Evolutionary conservation across 345 rosid genomes (phyloP).

Genomic region (Ceriops tagal): DNA sequence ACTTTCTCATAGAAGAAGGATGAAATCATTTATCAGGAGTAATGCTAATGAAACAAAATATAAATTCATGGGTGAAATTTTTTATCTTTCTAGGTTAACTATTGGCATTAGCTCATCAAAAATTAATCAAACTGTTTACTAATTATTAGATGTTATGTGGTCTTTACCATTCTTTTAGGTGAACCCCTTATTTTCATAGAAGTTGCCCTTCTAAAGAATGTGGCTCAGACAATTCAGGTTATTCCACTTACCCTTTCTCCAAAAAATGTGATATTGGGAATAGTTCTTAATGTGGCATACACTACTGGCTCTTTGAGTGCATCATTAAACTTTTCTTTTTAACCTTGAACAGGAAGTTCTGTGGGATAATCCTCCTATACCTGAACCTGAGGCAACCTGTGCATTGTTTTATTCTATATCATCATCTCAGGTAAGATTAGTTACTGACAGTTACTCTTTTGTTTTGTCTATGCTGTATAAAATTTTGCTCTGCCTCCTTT

Average conservation of each 20-base stretch:
- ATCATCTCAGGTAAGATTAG: slow-evolving; percentile 68
- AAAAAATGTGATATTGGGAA: too few species aligned
- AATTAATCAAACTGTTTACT: slow-evolving; percentile 6
- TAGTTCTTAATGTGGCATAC: too few species aligned
- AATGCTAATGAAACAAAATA: neutral
- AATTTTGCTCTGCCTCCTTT: neutral
- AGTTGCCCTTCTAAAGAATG: slow-evolving; percentile 80
- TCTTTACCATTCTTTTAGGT: slow-evolving; percentile 40
- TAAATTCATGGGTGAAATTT: neutral
- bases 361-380: slow-evolving; percentile 88
- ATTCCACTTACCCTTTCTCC: neutral
- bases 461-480: neutral
- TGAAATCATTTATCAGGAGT: neutral
- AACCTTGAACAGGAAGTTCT: slow-evolving; percentile 71
- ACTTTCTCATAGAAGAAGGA: neutral
- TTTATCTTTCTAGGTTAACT: neutral
- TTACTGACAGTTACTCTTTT: neutral
- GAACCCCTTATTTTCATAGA: slow-evolving; percentile 98
- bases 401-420: slow-evolving; percentile 97
- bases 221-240: slow-evolving; percentile 84
- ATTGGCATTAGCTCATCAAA: neutral
- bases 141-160: neutral
- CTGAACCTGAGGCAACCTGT: slow-evolving; percentile 68
- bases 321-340: too few species aligned
- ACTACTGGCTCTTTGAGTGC: too few species aligned